Conservation (phyloP, 768 basidiomycete genomes). For the Mrakia hoshinonis region DNA sequence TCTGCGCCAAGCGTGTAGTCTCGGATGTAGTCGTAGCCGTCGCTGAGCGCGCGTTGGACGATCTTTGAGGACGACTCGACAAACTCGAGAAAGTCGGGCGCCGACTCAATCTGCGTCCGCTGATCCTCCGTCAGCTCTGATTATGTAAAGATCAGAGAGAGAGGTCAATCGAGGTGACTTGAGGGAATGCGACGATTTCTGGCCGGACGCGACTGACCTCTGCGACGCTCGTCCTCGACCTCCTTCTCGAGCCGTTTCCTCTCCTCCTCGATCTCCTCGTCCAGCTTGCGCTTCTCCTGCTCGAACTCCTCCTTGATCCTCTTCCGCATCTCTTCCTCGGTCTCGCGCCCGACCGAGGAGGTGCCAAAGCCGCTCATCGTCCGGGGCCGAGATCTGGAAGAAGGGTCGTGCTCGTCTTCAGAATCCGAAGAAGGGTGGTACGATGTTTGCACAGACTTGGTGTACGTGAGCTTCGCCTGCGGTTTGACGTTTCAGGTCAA, state of each 20-base stretch:
- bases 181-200: too few species aligned
- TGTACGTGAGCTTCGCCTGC: conserved; percentile 37
- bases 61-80: conserved; percentile 92
- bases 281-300: conserved; percentile 51
- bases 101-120: conserved; percentile 66
- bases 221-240: conserved; percentile 43
- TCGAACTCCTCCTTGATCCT: conserved; percentile 62
- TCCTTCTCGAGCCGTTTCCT: conserved; percentile 73
- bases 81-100: conserved; percentile 86
- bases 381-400: background rate
- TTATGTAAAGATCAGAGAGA: background rate
- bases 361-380: conserved; percentile 13
- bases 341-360: conserved; percentile 36
- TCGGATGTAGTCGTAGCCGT: conserved; percentile 90
- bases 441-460: conserved; percentile 40
- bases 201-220: conserved; percentile 16
- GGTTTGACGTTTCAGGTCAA: background rate
- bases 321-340: conserved; percentile 68
- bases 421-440: conserved; percentile 43
- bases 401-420: conserved; percentile 47
- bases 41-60: conserved; percentile 85
- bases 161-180: too few species aligned
- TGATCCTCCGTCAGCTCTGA: conserved; percentile 86
- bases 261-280: conserved; percentile 73
- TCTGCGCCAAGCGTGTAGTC: conserved; percentile 91